A percentile compares a stretch with the other conserved stretches of the same genome.
These are phyloP conservation scores for Fusarium coicis DNA, from an alignment of 2,329 filamentous ascomycete genomes.

Conservation along the genomic window DNA sequence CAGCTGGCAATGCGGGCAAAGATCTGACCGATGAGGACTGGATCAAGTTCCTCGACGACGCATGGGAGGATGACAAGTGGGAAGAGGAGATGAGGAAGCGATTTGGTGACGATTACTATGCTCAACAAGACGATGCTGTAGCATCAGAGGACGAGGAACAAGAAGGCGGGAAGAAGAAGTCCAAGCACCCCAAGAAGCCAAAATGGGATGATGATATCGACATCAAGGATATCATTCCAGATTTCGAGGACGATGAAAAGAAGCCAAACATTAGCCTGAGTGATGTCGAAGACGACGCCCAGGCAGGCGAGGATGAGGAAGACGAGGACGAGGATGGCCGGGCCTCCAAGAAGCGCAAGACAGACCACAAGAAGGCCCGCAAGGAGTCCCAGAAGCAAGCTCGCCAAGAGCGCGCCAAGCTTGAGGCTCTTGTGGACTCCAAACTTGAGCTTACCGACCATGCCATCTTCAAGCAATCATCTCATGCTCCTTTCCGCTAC, in stretches of 20 bases:
- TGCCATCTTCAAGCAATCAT: conserved; percentile 60
- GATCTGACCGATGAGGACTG: conserved; percentile 79
- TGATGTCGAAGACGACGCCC: conserved; percentile 53
- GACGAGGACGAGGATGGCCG: conserved; percentile 56
- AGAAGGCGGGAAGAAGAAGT: conserved; percentile 62
- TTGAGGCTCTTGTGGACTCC: conserved; percentile 87
- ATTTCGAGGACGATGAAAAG: conserved; percentile 76
- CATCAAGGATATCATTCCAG: conserved; percentile 89
- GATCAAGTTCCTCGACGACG: conserved; percentile 84
- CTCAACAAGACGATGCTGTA: conserved; percentile 74
- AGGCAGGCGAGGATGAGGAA: conserved; percentile 46
- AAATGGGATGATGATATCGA: conserved; percentile 98
- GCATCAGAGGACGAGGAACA: conserved; percentile 71
- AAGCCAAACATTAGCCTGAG: conserved; percentile 66
- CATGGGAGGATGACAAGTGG: conserved; percentile 91
- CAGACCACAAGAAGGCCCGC: conserved; percentile 69
- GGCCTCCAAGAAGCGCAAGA: conserved; percentile 69
- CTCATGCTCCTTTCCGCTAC: conserved; percentile 76
- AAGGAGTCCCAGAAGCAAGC: conserved; percentile 73
- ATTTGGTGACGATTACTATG: conserved; percentile 94
- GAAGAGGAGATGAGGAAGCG: conserved; percentile 88
- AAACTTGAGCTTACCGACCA: conserved; percentile 79
- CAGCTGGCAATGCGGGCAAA: conserved; percentile 80
- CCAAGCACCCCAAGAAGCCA: conserved; percentile 64
- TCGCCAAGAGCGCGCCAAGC: conserved; percentile 82